Percentiles rank a stretch among this genome's conserved stretches.
Evolutionary conservation across 1,139 yeast species (phyloP).

Genomic region (Lodderomyces parapsilosis): DNA sequence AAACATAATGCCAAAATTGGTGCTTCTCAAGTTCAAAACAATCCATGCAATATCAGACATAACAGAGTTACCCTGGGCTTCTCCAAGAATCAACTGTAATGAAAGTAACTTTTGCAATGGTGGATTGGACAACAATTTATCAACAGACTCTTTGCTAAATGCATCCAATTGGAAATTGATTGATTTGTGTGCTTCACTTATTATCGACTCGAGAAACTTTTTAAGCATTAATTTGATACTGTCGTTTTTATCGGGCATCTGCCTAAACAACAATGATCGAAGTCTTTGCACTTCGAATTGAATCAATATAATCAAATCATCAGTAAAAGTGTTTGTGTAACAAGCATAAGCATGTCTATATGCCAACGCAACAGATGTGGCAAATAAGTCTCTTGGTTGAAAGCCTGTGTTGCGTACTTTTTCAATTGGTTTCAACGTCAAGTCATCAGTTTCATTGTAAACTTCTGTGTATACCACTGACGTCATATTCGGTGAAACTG

Average conservation of each 20-base stretch:
- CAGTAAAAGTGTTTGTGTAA: slow-evolving; percentile 60
- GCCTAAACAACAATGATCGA: slow-evolving; percentile 14
- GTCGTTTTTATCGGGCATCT: slow-evolving; percentile 18
- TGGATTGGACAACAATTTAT: slow-evolving; percentile 68
- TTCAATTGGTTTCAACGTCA: slow-evolving; percentile 32
- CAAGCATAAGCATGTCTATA: slow-evolving; percentile 67
- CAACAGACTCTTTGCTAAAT: slow-evolving; percentile 65
- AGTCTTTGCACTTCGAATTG: slow-evolving; percentile 43
- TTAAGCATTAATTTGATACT: slow-evolving; percentile 24
- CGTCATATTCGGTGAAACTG: slow-evolving; percentile 59
- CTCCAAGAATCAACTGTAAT: slow-evolving; percentile 68
- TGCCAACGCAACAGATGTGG: slow-evolving; percentile 61
- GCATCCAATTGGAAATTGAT: slow-evolving; percentile 66
- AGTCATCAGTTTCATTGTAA: slow-evolving; percentile 17
- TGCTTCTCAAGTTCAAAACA: slow-evolving; percentile 64
- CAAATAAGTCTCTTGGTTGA: slow-evolving; percentile 31
- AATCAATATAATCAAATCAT: slow-evolving; percentile 62
- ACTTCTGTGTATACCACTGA: slow-evolving; percentile 42
- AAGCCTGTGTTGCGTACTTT: slow-evolving; percentile 18
- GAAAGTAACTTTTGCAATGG: slow-evolving; percentile 67
- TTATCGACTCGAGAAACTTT: slow-evolving; percentile 42
- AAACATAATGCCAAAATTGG: slow-evolving; percentile 74
- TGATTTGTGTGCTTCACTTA: slow-evolving; percentile 67
- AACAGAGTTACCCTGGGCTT: slow-evolving; percentile 39
- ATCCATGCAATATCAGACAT: slow-evolving; percentile 65